Conservation (phyloP, 352 stramenopile genomes). For the Globisporangium nunn region DNA sequence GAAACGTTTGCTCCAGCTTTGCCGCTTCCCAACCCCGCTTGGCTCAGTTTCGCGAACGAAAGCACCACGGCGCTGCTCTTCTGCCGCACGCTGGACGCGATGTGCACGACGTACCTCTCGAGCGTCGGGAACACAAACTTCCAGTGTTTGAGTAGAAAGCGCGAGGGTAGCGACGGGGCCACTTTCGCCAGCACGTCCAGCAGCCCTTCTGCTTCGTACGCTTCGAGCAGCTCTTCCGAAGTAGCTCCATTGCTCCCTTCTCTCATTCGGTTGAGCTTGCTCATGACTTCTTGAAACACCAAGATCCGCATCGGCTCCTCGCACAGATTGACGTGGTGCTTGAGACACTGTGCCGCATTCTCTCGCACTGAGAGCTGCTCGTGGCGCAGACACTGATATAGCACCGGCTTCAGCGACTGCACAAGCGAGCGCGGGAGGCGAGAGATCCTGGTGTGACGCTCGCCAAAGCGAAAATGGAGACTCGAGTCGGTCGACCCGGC, state of each 20-base stretch:
- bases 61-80: conserved; percentile 44
- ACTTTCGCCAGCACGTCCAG: conserved; percentile 53
- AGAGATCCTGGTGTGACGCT: conserved; percentile 11
- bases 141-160: conserved; percentile 67
- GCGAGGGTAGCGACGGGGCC: conserved; percentile 25
- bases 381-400: conserved; percentile 53
- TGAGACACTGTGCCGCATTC: conserved; percentile 37
- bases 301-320: conserved; percentile 42
- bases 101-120: conserved; percentile 66
- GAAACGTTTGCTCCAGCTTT: not conserved
- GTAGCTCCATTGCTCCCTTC: not conserved
- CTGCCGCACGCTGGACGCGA: conserved; percentile 60
- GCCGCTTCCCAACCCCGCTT: not conserved
- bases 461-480: conserved; percentile 24
- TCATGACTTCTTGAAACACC: conserved; percentile 69
- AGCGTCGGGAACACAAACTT: conserved; percentile 60
- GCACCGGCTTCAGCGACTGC: conserved; percentile 34
- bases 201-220: conserved; percentile 53
- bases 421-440: conserved; percentile 21
- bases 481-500: not conserved
- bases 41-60: conserved; percentile 30
- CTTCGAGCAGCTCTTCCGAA: conserved; percentile 27
- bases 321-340: conserved; percentile 35
- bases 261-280: conserved; percentile 66
- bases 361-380: conserved; percentile 54